phyloP scores from a whole-genome alignment of 495 filamentous ascomycete genomes.

The Bathelium albidoporum region DNA sequence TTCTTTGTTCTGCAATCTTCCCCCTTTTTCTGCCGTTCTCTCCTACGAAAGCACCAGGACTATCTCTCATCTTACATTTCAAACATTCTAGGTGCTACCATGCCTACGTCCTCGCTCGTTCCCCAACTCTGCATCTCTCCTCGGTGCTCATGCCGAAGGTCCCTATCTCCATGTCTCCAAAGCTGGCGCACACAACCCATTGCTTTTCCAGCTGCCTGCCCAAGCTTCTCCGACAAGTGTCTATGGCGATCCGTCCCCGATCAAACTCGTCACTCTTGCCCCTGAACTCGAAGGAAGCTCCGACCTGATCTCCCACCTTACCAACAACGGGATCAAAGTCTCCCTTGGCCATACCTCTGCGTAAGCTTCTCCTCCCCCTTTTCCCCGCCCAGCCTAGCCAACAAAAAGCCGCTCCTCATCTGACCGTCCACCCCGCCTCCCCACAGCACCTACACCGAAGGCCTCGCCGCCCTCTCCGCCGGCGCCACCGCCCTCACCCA shows the following conservation, averaged over 20 bases:
- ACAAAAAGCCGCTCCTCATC: neutral
- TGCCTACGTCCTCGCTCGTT: slow-evolving; percentile 25
- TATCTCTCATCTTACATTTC: too few relatives aligned
- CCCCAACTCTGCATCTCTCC: slow-evolving; percentile 25
- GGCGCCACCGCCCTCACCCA: slow-evolving; percentile 33
- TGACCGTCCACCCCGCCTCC: neutral
- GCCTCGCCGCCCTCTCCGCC: slow-evolving; percentile 24
- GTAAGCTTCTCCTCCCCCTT: neutral
- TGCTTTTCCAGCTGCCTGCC: slow-evolving; percentile 26
- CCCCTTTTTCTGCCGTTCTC: too few relatives aligned
- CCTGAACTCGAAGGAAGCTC: slow-evolving; percentile 27
- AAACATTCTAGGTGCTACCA: slow-evolving; percentile 28
- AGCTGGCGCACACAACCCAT: slow-evolving; percentile 32
- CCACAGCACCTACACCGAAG: slow-evolving; percentile 20
- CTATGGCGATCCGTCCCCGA: slow-evolving; percentile 22
- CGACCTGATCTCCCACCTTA: slow-evolving; percentile 22
- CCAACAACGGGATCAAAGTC: slow-evolving; percentile 22
- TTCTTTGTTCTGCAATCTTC: too few relatives aligned
- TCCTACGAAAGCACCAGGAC: too few relatives aligned
- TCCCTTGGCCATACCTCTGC: slow-evolving; percentile 33
- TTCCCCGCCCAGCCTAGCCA: neutral
- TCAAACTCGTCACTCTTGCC: slow-evolving; percentile 32
- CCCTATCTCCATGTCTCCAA: slow-evolving; percentile 33
- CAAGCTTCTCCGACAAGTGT: slow-evolving; percentile 17
- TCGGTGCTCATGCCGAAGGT: slow-evolving; percentile 34